These are phyloP conservation scores for Angomonas ambiguus DNA, from an alignment of 208 protist species.

Conservation along the genomic window DNA sequence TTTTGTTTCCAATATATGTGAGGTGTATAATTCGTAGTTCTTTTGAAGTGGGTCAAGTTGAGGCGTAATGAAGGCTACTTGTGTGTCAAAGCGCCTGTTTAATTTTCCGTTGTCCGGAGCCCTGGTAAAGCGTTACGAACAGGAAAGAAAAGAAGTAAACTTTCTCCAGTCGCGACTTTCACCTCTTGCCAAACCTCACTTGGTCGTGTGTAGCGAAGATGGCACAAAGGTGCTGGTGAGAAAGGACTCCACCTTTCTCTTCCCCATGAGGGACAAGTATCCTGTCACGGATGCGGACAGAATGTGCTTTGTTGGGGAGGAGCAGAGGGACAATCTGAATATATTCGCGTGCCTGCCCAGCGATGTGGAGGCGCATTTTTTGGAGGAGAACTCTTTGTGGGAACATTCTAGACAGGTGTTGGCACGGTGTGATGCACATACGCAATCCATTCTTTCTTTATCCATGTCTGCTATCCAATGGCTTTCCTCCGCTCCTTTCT, in stretches of 20 bases:
- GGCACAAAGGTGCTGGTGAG: not conserved
- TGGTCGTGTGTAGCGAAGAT: slow-evolving; percentile 25
- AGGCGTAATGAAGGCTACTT: not conserved
- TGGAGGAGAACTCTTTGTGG: not conserved
- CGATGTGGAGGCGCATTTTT: not conserved
- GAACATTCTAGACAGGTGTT: not conserved
- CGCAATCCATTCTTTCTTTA: slow-evolving; percentile 28
- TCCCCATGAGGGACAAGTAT: not conserved
- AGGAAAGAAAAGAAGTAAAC: slow-evolving; percentile 14
- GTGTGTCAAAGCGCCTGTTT: too few relatives aligned
- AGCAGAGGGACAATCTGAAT: not conserved
- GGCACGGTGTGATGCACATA: slow-evolving; percentile 2
- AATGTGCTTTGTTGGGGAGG: not conserved
- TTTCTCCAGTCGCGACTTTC: slow-evolving; percentile 25
- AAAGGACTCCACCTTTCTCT: not conserved
- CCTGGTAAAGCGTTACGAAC: slow-evolving; percentile 21
- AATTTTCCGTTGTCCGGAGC: slow-evolving; percentile 4
- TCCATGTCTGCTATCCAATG: slow-evolving; percentile 28
- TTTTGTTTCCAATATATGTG: too few relatives aligned
- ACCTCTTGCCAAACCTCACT: slow-evolving; percentile 15
- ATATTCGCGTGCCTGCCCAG: not conserved
- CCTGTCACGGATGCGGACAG: not conserved
- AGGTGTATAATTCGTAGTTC: too few relatives aligned
- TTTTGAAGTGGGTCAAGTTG: too few relatives aligned
- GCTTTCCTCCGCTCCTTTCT: slow-evolving; percentile 22